These are phyloP conservation scores for Zymoseptoria ardabiliae DNA, from an alignment of 2,329 filamentous ascomycete genomes.

Conservation along the genomic window DNA sequence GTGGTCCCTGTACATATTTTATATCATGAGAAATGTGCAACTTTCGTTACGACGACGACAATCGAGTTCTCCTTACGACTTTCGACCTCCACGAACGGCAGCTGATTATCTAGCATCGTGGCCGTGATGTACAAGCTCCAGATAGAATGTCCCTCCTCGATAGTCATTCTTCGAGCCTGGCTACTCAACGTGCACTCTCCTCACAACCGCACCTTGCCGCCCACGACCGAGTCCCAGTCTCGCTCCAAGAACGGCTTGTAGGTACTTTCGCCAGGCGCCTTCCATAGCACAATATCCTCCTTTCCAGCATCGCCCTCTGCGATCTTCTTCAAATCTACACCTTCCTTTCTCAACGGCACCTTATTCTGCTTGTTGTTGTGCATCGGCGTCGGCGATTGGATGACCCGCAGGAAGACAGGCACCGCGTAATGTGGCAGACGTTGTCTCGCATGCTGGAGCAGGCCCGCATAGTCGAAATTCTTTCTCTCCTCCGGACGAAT, in stretches of 20 bases:
- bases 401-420: slow-evolving; percentile 62
- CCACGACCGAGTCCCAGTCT: slow-evolving; percentile 43
- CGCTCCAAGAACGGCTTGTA: slow-evolving; percentile 53
- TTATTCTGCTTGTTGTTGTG: slow-evolving; percentile 81
- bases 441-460: slow-evolving; percentile 52
- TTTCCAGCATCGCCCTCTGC: slow-evolving; percentile 38
- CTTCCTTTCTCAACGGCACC: slow-evolving; percentile 59
- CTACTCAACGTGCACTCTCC: background rate
- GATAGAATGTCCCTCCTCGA: background rate
- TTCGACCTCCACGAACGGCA: background rate
- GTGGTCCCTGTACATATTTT: background rate
- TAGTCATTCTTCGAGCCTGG: background rate
- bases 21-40: background rate
- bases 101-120: background rate
- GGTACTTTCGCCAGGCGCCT: slow-evolving; percentile 37
- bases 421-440: slow-evolving; percentile 67
- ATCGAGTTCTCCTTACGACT: background rate
- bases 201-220: slow-evolving; percentile 15
- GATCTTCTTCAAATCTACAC: slow-evolving; percentile 50
- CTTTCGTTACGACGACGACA: background rate
- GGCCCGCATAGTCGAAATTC: slow-evolving; percentile 52
- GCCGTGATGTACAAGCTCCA: background rate
- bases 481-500: slow-evolving; percentile 44
- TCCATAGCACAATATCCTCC: slow-evolving; percentile 45
- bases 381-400: slow-evolving; percentile 50